Conservation (phyloP, 2,329 filamentous ascomycete species). For the Albophoma yamanashiensis region DNA sequence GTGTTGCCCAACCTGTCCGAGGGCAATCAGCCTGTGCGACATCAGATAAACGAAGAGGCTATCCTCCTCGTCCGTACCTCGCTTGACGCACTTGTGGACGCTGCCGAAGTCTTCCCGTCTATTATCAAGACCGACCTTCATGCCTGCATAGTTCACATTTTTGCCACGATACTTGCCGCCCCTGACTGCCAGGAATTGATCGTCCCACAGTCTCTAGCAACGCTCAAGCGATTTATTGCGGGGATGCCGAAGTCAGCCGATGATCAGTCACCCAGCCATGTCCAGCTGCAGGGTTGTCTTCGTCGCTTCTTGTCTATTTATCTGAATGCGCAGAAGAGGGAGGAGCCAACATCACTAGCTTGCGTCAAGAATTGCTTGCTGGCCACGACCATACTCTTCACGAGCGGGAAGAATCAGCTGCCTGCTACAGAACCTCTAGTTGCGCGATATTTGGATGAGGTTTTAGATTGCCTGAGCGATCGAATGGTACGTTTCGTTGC, state of each 20-base stretch:
- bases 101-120: constrained; percentile 87
- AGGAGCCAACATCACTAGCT: constrained; percentile 62
- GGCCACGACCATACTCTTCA: constrained; percentile 81
- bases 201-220: constrained; percentile 80
- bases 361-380: constrained; percentile 92
- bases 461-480: constrained; percentile 74
- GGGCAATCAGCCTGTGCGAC: constrained; percentile 52
- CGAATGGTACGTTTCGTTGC: constrained; percentile 46
- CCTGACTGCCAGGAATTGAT: constrained; percentile 75
- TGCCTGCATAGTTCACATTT: constrained; percentile 94
- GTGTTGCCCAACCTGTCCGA: constrained; percentile 75
- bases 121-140: constrained; percentile 96
- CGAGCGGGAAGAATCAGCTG: constrained; percentile 64
- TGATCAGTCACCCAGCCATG: constrained; percentile 40
- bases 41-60: constrained; percentile 80
- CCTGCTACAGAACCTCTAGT: constrained; percentile 67
- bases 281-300: constrained; percentile 72
- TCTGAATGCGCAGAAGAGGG: constrained; percentile 63
- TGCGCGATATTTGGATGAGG: constrained; percentile 63
- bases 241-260: constrained; percentile 50
- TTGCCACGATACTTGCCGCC: constrained; percentile 83
- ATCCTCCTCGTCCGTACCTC: constrained; percentile 69
- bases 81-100: constrained; percentile 82
- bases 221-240: constrained; percentile 81
- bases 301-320: constrained; percentile 75